Percentiles rank a stretch among this genome's conserved stretches.
These are phyloP conservation scores for Saururus chinensis DNA, from an alignment of 164 flowering plant genomes.

Conservation along the genomic window DNA sequence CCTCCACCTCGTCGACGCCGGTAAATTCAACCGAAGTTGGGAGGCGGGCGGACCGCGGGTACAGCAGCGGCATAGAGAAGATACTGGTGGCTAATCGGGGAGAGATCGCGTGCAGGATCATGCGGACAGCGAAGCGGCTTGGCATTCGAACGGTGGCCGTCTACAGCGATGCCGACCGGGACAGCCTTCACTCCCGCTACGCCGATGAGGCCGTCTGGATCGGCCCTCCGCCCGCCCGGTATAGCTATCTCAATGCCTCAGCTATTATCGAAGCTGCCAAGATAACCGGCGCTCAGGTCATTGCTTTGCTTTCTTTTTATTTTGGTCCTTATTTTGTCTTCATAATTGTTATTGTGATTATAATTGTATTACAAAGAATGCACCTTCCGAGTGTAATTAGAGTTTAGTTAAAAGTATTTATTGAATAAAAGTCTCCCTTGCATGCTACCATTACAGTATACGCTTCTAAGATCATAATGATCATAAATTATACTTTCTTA, in stretches of 20 bases:
- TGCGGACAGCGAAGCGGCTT: conserved; percentile 68
- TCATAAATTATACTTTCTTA: no score
- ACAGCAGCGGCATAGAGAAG: conserved; percentile 50
- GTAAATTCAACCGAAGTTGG: neutral
- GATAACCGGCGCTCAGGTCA: conserved; percentile 83
- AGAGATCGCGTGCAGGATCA: conserved; percentile 87
- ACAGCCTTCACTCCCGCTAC: conserved; percentile 69
- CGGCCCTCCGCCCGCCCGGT: conserved; percentile 85
- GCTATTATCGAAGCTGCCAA: conserved; percentile 67
- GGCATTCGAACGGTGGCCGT: conserved; percentile 90
- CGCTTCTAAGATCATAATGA: no score
- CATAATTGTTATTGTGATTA: no score
- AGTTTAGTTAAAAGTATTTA: no score
- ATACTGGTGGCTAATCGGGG: conserved; percentile 88
- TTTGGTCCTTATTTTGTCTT: no score
- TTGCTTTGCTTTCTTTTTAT: neutral
- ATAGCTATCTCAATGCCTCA: conserved; percentile 58
- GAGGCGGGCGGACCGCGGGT: neutral
- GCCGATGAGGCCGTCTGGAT: conserved; percentile 85
- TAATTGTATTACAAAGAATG: no score
- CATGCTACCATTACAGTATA: no score
- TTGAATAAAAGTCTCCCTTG: no score
- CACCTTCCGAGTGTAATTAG: no score
- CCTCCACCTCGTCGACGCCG: neutral
- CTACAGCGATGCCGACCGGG: conserved; percentile 81